These are phyloP conservation scores for Sarocladium brachiariae DNA, from an alignment of 2,329 filamentous ascomycete species.

Conservation along the genomic window DNA sequence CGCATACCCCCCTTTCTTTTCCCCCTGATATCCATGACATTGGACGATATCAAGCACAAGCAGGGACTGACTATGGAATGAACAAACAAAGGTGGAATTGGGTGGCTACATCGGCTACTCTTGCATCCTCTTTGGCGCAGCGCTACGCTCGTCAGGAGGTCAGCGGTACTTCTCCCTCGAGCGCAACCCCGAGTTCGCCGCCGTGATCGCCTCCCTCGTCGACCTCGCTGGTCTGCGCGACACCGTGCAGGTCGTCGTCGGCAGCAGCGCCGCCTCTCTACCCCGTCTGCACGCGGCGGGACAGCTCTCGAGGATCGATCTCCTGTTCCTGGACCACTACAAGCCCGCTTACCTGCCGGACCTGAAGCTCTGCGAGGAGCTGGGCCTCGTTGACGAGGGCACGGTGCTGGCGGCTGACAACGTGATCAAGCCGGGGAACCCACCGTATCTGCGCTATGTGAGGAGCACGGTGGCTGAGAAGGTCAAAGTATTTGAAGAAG, in stretches of 20 bases:
- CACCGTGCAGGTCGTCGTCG: conserved; percentile 64
- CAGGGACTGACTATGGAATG: no score
- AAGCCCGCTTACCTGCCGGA: conserved; percentile 71
- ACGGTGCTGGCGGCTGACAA: conserved; percentile 63
- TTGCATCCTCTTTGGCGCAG: conserved; percentile 65
- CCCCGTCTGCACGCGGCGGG: conserved; percentile 49
- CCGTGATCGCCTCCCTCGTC: conserved; percentile 61
- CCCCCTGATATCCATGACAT: no score
- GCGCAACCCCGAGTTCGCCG: conserved; percentile 65
- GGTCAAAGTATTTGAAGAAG: conserved; percentile 13
- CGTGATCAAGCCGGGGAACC: conserved; percentile 64
- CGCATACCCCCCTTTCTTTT: no score
- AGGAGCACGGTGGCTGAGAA: conserved; percentile 58
- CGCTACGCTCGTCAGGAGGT: conserved; percentile 56
- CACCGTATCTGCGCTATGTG: conserved; percentile 64
- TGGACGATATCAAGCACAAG: no score
- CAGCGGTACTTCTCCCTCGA: conserved; percentile 66
- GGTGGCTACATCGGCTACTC: conserved; percentile 81
- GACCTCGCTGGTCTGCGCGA: conserved; percentile 67
- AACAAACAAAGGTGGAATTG: conserved; percentile 70
- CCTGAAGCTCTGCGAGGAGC: conserved; percentile 67
- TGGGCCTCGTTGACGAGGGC: conserved; percentile 57
- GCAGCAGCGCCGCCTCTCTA: conserved; percentile 60
- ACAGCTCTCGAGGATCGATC: conserved; percentile 51
- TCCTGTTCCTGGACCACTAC: conserved; percentile 76